Percentiles rank a stretch among this genome's conserved stretches.
phyloP scores from a whole-genome alignment of 495 filamentous ascomycete species.

The Aspergillus homomorphus region DNA sequence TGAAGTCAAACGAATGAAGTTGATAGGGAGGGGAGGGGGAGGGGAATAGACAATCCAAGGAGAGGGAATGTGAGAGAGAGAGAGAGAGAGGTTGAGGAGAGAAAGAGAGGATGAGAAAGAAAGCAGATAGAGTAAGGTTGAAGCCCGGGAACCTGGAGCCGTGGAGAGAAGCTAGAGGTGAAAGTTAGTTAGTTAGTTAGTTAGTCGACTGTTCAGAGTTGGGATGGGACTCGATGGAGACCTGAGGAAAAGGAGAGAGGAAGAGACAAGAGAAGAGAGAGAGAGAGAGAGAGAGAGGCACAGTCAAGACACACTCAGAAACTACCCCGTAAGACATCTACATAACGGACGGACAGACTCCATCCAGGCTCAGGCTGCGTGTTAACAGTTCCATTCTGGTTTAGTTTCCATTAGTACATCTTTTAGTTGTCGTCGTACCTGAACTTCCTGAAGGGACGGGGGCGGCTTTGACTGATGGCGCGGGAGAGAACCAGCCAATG shows the following conservation, averaged over 20 bases:
- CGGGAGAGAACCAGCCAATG: neutral
- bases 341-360: neutral
- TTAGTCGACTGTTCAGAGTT: neutral
- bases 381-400: neutral
- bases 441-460: neutral
- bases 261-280: neutral
- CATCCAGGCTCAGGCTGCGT: neutral
- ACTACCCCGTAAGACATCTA: no score
- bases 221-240: slow-evolving; percentile 4
- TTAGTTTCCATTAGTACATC: neutral
- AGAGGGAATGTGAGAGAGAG: neutral
- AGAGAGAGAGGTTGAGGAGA: slow-evolving; percentile 14
- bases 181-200: neutral
- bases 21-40: slow-evolving; percentile 13
- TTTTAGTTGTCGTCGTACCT: neutral
- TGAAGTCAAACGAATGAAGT: slow-evolving; percentile 18
- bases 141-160: slow-evolving; percentile 1
- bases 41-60: slow-evolving; percentile 14
- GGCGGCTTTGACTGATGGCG: neutral
- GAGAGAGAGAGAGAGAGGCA: no score
- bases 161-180: slow-evolving; percentile 5
- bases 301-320: neutral
- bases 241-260: slow-evolving; percentile 9
- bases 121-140: neutral
- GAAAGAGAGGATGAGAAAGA: slow-evolving; percentile 19